Evolutionary conservation across 805 yeast species (phyloP), one percentile per base, ranked within the genome.

Genomic region (Candida easanensis): DNA sequence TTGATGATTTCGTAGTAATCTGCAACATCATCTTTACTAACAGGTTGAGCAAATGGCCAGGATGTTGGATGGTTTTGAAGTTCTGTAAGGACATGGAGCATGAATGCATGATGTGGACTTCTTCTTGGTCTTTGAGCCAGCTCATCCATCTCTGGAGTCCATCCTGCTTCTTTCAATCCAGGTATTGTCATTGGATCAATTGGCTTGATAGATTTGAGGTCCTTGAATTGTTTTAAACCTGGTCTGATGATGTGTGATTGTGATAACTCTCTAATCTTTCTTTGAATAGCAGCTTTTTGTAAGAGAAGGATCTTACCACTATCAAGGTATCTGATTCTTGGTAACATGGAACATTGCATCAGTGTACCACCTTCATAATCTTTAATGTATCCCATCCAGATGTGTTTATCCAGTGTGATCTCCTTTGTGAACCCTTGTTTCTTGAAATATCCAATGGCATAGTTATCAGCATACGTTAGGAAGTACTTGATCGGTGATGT

Each of bases 341-440:
- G 97, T 40, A 93, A 70, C 95, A 91, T 90, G 1, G 91, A 68
- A 61, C 99, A 93, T 68, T 93, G 98, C 97, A 93, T 91, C 48
- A 93, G 69, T 1, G 99, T 93, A 55, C 98, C 99, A 20, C 99
- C 99, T 67, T 93, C 99, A 65, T 93, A 93, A 69, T 93, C 99
- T 64, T 93, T 93, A 60, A 93, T 93, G 64, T 93, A 93, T 3
- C 99, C 99, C 93, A 88, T 88, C 99, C 99, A 93, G 26, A 82
- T 74, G 39, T 79, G 77, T 51, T 82, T 84, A 28, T 91, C 93
- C 44, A 93, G 73, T 7, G 96, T 76, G 30, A 93, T 86, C 48
- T 91, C 97, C 62, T 93, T 93, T 15, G 97, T 90, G 65, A 93
- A 93, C 1, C 99, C 99, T 66, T 93, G 99, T 60, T 93, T 93